Percentiles rank a stretch among this genome's conserved stretches.
Evolutionary conservation across 1,284 basidiomycete species (phyloP).

Genomic region (Cutaneotrichosporon cyanovorans): DNA sequence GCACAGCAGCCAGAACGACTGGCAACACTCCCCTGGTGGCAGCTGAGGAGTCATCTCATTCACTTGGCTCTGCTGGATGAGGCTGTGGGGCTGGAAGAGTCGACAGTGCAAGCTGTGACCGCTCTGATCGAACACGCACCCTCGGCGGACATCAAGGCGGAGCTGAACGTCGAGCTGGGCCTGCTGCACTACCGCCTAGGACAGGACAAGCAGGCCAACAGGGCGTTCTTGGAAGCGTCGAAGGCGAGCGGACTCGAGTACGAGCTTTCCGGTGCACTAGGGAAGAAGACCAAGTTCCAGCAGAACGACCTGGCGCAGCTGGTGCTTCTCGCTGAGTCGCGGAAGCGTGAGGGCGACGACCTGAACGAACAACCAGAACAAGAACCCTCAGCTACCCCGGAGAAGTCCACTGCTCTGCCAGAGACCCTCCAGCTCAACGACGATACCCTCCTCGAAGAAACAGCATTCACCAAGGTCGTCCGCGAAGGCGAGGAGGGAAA

Average conservation of each 20-base stretch:
- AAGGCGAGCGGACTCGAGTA: conserved; percentile 72
- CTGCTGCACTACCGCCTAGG: conserved; percentile 63
- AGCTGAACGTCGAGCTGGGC: conserved; percentile 70
- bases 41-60: conserved; percentile 61
- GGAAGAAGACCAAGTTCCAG: conserved; percentile 93
- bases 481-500: conserved; percentile 44
- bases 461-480: conserved; percentile 61
- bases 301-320: conserved; percentile 77
- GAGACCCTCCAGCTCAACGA: conserved; percentile 82
- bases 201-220: conserved; percentile 70
- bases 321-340: conserved; percentile 84
- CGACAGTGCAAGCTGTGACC: conserved; percentile 51
- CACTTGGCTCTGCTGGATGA: conserved; percentile 85
- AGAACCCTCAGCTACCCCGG: conserved; percentile 19
- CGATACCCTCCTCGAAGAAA: conserved; percentile 91
- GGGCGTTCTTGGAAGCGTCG: conserved; percentile 72
- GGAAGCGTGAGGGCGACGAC: conserved; percentile 47
- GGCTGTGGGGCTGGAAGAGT: conserved; percentile 57
- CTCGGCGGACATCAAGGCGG: conserved; percentile 56
- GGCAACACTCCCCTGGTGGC: conserved; percentile 65
- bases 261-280: conserved; percentile 85
- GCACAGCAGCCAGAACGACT: conserved; percentile 46
- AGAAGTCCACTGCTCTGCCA: conserved; percentile 49
- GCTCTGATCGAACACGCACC: conserved; percentile 46
- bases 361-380: neutral